Percentiles rank a stretch among this genome's conserved stretches.
These are phyloP conservation scores for Xylaria multiplex DNA, from an alignment of 2,329 filamentous ascomycete species.

Conservation along the genomic window DNA sequence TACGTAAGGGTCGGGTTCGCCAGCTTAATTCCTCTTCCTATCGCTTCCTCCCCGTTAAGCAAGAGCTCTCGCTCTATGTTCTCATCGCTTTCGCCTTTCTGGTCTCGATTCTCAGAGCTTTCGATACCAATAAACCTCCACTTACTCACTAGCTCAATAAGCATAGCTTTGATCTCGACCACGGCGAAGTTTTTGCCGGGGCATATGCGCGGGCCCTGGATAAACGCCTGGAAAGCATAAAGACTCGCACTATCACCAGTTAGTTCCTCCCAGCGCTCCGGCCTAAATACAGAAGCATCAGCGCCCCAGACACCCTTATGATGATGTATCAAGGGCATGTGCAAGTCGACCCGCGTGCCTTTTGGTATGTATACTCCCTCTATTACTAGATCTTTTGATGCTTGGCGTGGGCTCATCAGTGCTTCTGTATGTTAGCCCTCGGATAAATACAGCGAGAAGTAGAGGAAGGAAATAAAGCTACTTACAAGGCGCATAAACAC, in stretches of 20 bases:
- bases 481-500: constrained; percentile 49
- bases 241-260: constrained; percentile 45
- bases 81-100: background rate
- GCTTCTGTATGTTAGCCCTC: constrained; percentile 24
- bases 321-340: constrained; percentile 37
- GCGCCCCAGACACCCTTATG: constrained; percentile 41
- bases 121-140: constrained; percentile 42
- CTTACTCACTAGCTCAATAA: constrained; percentile 41
- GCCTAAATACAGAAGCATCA: constrained; percentile 38
- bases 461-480: background rate
- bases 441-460: background rate
- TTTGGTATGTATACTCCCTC: constrained; percentile 42
- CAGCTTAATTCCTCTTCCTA: constrained; percentile 39
- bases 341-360: constrained; percentile 42
- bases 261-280: constrained; percentile 42
- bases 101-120: constrained; percentile 9
- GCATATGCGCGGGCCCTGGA: constrained; percentile 46
- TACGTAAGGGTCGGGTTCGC: constrained; percentile 43
- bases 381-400: constrained; percentile 40
- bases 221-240: constrained; percentile 45
- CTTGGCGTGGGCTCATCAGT: constrained; percentile 38
- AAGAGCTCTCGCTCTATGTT: constrained; percentile 32
- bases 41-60: constrained; percentile 35
- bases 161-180: constrained; percentile 42
- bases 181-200: constrained; percentile 43